Evolutionary conservation across 208 protist species (phyloP).

Genomic region (Leptomonas pyrrhocoris): DNA sequence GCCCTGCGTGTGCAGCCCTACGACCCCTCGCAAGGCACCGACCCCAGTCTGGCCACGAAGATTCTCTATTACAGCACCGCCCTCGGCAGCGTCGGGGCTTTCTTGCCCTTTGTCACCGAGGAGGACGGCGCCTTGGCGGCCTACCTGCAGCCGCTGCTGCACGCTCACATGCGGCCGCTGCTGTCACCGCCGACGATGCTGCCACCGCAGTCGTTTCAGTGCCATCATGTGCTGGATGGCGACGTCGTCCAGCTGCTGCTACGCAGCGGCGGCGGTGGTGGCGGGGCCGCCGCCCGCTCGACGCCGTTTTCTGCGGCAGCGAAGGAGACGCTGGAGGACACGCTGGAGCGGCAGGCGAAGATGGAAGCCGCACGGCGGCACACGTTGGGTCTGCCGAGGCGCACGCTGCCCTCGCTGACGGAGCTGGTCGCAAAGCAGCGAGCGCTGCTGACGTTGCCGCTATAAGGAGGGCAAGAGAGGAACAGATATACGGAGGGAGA

Average conservation of each 20-base stretch:
- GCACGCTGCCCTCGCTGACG: slow-evolving; percentile 50
- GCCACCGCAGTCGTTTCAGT: slow-evolving; percentile 11
- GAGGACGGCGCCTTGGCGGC: slow-evolving; percentile 76
- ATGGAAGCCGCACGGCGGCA: slow-evolving; percentile 63
- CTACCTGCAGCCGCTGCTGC: slow-evolving; percentile 64
- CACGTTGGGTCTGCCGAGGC: slow-evolving; percentile 63
- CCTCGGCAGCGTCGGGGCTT: slow-evolving; percentile 71
- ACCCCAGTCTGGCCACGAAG: slow-evolving; percentile 36
- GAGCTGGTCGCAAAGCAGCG: slow-evolving; percentile 77
- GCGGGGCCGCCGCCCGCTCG: slow-evolving; percentile 14
- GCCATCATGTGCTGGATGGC: slow-evolving; percentile 71
- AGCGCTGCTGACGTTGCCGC: slow-evolving; percentile 66
- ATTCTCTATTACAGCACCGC: slow-evolving; percentile 78
- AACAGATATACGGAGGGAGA: not conserved
- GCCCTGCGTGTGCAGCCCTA: slow-evolving; percentile 49
- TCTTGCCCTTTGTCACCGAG: slow-evolving; percentile 67
- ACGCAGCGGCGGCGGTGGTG: no score
- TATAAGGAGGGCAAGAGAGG: slow-evolving; percentile 29
- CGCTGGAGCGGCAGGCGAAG: slow-evolving; percentile 42
- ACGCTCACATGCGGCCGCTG: slow-evolving; percentile 42
- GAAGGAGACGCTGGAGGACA: slow-evolving; percentile 46
- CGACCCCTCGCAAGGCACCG: slow-evolving; percentile 54
- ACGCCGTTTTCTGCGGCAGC: slow-evolving; percentile 54
- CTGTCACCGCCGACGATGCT: slow-evolving; percentile 31
- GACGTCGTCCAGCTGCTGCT: slow-evolving; percentile 55